Conservation (phyloP, 345 rosid genomes). For the Hirschfeldia incana region DNA sequence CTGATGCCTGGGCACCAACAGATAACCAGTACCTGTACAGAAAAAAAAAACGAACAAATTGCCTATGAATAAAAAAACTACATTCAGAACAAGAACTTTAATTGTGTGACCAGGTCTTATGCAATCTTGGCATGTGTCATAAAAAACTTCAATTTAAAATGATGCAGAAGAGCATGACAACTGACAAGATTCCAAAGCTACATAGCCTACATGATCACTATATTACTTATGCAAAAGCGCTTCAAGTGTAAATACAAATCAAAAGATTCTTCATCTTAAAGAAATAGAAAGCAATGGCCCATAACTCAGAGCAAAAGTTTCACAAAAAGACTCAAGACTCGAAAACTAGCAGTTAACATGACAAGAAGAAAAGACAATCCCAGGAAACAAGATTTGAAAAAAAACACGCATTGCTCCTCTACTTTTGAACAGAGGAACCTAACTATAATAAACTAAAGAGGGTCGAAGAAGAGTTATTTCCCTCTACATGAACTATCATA, state of each 20-base stretch:
- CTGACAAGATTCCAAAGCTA: not conserved
- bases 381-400: not conserved
- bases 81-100: not conserved
- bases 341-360: too few relatives aligned
- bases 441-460: too few relatives aligned
- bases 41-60: not conserved
- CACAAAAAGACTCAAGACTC: not conserved
- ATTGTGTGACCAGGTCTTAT: not conserved
- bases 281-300: not conserved
- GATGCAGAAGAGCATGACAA: not conserved
- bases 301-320: not conserved
- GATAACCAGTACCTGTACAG: conserved; percentile 84
- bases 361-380: not conserved
- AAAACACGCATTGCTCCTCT: not conserved
- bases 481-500: too few relatives aligned
- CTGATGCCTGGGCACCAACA: conserved; percentile 95
- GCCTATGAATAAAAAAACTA: not conserved
- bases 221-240: not conserved
- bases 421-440: not conserved
- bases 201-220: not conserved
- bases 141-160: not conserved
- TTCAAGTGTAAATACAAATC: not conserved
- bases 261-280: not conserved
- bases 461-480: too few relatives aligned
- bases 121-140: not conserved